Percentiles rank a stretch among this genome's conserved stretches.
These are phyloP conservation scores for Termitomyces titanicus DNA, from an alignment of 768 basidiomycete species.

Conservation along the genomic window DNA sequence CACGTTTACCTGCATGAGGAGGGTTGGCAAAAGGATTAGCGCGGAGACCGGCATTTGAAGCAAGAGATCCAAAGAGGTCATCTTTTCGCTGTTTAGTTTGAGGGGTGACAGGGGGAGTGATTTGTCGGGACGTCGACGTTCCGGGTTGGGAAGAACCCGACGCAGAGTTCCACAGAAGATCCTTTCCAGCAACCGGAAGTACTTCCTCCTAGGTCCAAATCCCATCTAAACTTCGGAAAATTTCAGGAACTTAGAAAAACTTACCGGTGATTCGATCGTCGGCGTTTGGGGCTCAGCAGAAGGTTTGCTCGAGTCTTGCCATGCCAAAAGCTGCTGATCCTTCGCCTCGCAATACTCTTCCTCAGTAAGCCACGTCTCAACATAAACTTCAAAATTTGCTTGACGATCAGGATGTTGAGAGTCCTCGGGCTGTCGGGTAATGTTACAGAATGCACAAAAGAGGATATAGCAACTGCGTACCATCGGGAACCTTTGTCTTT, in stretches of 20 bases:
- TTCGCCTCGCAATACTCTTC: slow-evolving; percentile 69
- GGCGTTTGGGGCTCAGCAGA: slow-evolving; percentile 39
- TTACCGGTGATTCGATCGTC: slow-evolving; percentile 34
- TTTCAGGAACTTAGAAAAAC: slow-evolving; percentile 7
- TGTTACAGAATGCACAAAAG: slow-evolving; percentile 3
- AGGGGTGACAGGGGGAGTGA: slow-evolving; percentile 18
- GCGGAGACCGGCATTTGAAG: slow-evolving; percentile 38
- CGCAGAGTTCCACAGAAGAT: slow-evolving; percentile 67
- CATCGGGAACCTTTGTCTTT: slow-evolving; percentile 69
- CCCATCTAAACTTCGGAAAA: slow-evolving; percentile 4
- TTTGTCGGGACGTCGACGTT: slow-evolving; percentile 30
- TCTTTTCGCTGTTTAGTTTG: slow-evolving; percentile 27
- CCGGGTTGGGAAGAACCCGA: slow-evolving; percentile 29
- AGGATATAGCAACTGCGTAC: slow-evolving; percentile 35
- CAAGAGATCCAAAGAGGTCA: slow-evolving; percentile 37
- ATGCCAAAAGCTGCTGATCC: slow-evolving; percentile 54
- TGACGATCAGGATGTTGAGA: slow-evolving; percentile 74
- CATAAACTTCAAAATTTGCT: slow-evolving; percentile 64
- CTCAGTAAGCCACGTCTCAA: slow-evolving; percentile 80
- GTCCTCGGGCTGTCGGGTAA: slow-evolving; percentile 56
- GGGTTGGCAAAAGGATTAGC: slow-evolving; percentile 46
- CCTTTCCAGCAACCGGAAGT: slow-evolving; percentile 46
- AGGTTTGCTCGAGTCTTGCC: slow-evolving; percentile 58
- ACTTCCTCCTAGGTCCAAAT: slow-evolving; percentile 12
- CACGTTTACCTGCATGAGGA: slow-evolving; percentile 27